Conservation (phyloP, 1,139 yeast species). For the Suhomyces maxii region DNA sequence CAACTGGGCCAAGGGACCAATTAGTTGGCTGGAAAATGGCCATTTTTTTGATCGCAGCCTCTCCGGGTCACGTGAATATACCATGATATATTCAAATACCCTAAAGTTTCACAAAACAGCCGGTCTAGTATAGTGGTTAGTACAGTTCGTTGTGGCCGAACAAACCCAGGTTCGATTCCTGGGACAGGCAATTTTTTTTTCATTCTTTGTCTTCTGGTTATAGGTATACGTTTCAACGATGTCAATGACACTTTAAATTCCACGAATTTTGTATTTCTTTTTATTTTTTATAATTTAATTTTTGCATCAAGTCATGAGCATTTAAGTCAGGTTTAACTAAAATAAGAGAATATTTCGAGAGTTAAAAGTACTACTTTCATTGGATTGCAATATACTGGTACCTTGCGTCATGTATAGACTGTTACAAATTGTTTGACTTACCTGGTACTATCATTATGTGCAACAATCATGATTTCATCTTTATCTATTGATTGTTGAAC, state of each 20-base stretch:
- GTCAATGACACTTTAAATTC: too few relatives aligned
- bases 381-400: too few relatives aligned
- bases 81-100: neutral
- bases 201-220: neutral
- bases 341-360: too few relatives aligned
- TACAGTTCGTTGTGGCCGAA: constrained; percentile 58
- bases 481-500: too few relatives aligned
- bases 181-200: constrained; percentile 44
- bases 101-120: constrained; percentile 4
- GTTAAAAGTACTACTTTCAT: too few relatives aligned
- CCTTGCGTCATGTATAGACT: too few relatives aligned
- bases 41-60: neutral
- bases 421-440: too few relatives aligned
- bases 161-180: constrained; percentile 59
- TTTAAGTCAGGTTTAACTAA: neutral
- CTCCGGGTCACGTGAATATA: neutral
- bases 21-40: neutral
- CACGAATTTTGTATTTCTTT: too few relatives aligned
- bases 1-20: constrained; percentile 41
- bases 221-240: too few relatives aligned
- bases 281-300: neutral
- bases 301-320: neutral
- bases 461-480: too few relatives aligned
- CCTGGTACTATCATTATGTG: too few relatives aligned
- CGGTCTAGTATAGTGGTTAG: constrained; percentile 50